Evolutionary conservation across 208 protist genomes (phyloP).

Genomic region (Crithidia fasciculata): DNA sequence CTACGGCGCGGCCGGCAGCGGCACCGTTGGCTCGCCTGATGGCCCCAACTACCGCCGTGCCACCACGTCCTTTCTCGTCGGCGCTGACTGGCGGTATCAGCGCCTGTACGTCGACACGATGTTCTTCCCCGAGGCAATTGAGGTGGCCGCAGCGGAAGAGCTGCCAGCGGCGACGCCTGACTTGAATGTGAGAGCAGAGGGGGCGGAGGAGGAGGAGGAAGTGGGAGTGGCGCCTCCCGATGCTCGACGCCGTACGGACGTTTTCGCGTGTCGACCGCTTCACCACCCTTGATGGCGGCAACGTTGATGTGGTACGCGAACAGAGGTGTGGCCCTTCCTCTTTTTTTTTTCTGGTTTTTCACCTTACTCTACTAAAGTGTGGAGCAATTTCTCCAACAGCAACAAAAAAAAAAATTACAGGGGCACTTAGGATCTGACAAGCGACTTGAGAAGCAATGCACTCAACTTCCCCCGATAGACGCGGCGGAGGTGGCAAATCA

Average conservation of each 20-base stretch:
- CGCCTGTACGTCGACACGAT: slow-evolving; percentile 68
- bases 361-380: too few relatives aligned
- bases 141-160: too few relatives aligned
- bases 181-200: neutral
- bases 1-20: slow-evolving; percentile 17
- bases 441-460: too few relatives aligned
- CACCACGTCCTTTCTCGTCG: slow-evolving; percentile 64
- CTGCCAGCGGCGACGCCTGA: neutral
- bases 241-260: neutral
- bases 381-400: too few relatives aligned
- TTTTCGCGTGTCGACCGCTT: slow-evolving; percentile 29
- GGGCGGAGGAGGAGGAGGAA: neutral
- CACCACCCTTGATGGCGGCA: neutral
- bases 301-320: too few relatives aligned
- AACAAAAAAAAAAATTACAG: too few relatives aligned
- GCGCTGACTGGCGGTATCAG: slow-evolving; percentile 79
- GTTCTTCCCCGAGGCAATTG: slow-evolving; percentile 32
- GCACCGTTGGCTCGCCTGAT: slow-evolving; percentile 18
- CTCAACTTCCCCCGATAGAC: too few relatives aligned
- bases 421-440: too few relatives aligned
- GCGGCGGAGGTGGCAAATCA: too few relatives aligned
- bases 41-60: slow-evolving; percentile 47
- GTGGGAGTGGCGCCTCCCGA: neutral
- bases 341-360: slow-evolving; percentile 4
- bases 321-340: neutral